Base-by-base conservation (phyloP, 495 filamentous ascomycete genomes). In the Neurospora sp. region DNA sequence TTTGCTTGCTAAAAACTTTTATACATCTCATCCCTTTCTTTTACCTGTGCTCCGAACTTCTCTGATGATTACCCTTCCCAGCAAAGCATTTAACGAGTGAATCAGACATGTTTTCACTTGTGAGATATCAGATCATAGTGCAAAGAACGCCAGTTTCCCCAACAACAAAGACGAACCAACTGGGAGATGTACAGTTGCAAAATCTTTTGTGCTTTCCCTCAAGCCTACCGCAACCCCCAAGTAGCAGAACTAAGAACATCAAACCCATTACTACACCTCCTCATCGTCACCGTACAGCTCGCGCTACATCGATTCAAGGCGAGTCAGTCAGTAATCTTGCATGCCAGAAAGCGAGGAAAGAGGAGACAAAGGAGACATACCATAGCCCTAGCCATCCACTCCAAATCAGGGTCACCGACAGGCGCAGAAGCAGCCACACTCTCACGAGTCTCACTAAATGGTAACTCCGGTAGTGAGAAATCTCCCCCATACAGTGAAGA, bases 361-460 rank as follows among this genome's bases (percentile, higher is more conserved):
- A 9, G 7, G 23, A 16, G 44, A 31, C 31, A 54, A 38, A 38
- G 6, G n/a, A 73, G n/a, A 73, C 76, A 42, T 62, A 77, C 75
- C 77, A 80, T 75, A 3, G 78, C 78, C 70, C 70, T 75, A 27
- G 74, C 72, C 78, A 80, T 78, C 79, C 79, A 80, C 42, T 76
- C 76, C 72, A 76, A 18, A 39, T 79, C 76, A 10, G 70, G 73
- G 9, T 75, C 73, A 5, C 37, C 31, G 14, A 71, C 9, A 69
- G 12, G 8, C 23, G 39, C 23, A 18, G 18, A 7, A 31, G 18
- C 39, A 16, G 73, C 72, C 20, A 59, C 69, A 27, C 62, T 14
- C 54, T 39, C 18, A 2, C 3, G 39, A 18, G 9, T 74, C 70
- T 8, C 69, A 48, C 11, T 73, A 69, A 37, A 66, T 1, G 54